Base-by-base conservation (phyloP, 2,329 filamentous ascomycete genomes). In the Aspergillaceae sp. region DNA sequence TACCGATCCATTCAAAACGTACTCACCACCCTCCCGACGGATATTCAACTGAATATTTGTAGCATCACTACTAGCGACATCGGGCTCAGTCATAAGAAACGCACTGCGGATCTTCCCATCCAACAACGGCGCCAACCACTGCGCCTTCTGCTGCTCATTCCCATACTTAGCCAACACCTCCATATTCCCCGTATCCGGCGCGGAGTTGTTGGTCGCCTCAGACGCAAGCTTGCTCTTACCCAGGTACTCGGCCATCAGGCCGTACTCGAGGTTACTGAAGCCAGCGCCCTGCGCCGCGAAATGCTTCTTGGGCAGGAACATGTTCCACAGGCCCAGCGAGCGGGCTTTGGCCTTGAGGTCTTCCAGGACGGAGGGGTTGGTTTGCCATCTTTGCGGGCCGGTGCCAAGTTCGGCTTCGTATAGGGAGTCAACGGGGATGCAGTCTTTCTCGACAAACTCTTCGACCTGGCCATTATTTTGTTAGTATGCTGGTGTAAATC, bases 381-480 rank as follows among this genome's bases (percentile, higher is more conserved):
- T 71, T 54, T 84, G 78, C 85, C 91, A 97, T 74, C 91, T 82
- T 51, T 79, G 71, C 42, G 83, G 76, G 52, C 86, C 87, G 49
- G 82, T 70, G 57, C 88, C 89, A 45, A 94, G 76, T 70, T 94
- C 87, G 56, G 88, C 86, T 48, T 81, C 73, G 66, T 86, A 84
- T 53, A 96, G 78, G 47, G 84, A 74, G 63, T 97, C 91, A 65
- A 87, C 86, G 50, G 85, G 86, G 55, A 89, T 84, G 67, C 86
- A 98, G 75, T 95, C 90, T 70, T 95, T 90, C 65, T 97, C 87
- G 57, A 98, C 92, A 61, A 98, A 98, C 69, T 89, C 88, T 74
- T 91, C 87, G 56, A 98, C 87, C 78, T 81, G 53, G 26, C 11
- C 3, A n/a, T n/a, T 36, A 3, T 33, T 51, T 29, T 51, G 49